Percentiles rank a stretch among this genome's conserved stretches.
Evolutionary conservation across 176 grass and related monocot species (phyloP).

Genomic region (Cymbopogon citratus): DNA sequence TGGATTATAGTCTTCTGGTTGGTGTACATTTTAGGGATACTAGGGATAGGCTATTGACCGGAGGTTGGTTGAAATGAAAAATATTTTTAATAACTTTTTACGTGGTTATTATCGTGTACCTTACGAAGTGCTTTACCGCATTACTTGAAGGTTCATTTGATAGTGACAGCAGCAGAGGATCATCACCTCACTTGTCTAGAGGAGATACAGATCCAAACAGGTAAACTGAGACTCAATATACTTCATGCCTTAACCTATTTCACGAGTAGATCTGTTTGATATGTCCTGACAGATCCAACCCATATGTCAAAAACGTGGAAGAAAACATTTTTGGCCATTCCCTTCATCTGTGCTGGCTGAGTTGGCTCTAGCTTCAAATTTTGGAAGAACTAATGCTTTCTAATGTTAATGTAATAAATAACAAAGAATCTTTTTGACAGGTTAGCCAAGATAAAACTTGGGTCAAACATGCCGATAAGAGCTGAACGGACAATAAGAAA

Average conservation of each 20-base stretch:
- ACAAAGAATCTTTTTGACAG: constrained; percentile 25
- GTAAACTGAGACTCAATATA: constrained; percentile 27
- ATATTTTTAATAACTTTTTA: neutral
- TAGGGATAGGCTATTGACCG: constrained; percentile 43
- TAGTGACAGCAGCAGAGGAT: constrained; percentile 49
- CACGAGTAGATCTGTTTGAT: neutral
- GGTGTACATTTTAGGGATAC: constrained; percentile 86
- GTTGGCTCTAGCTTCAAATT: neutral
- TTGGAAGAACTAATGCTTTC: constrained; percentile 7
- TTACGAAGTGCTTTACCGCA: constrained; percentile 23
- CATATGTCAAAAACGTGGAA: neutral
- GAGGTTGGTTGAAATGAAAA: constrained; percentile 56
- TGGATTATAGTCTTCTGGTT: constrained; percentile 98
- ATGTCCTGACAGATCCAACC: neutral
- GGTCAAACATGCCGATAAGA: constrained; percentile 70
- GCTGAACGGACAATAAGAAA: constrained; percentile 58
- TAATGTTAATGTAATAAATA: neutral
- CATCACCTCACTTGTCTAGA: constrained; percentile 62
- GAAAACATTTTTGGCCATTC: neutral
- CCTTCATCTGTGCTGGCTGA: constrained; percentile 8
- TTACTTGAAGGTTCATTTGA: constrained; percentile 61
- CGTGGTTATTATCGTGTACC: constrained; percentile 21
- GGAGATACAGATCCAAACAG: constrained; percentile 73
- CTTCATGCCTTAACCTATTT: neutral
- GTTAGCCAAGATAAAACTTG: constrained; percentile 55